Evolutionary conservation across 2,329 filamentous ascomycete genomes (phyloP).

Genomic region (Lachnellula cervina): DNA sequence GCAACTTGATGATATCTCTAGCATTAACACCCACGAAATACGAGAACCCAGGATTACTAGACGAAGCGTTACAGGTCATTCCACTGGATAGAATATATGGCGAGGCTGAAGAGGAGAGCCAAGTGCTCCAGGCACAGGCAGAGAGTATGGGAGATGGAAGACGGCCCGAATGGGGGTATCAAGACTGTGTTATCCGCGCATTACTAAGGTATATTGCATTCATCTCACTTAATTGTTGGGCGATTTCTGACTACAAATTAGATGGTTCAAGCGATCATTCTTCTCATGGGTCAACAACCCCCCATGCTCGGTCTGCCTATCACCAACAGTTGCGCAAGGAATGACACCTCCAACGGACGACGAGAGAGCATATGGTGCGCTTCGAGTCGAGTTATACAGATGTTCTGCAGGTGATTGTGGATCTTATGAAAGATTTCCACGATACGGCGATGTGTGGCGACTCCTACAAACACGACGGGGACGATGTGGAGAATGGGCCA

Average conservation of each 20-base stretch:
- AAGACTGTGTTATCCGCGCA: slow-evolving; percentile 90
- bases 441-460: slow-evolving; percentile 93
- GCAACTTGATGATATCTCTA: slow-evolving; percentile 77
- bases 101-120: slow-evolving; percentile 89
- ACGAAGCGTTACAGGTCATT: slow-evolving; percentile 83
- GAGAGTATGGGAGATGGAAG: slow-evolving; percentile 77
- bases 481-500: slow-evolving; percentile 92
- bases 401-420: slow-evolving; percentile 75
- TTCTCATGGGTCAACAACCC: slow-evolving; percentile 98
- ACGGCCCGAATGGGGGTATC: slow-evolving; percentile 90
- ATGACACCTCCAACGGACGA: slow-evolving; percentile 82
- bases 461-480: slow-evolving; percentile 81
- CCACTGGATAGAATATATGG: slow-evolving; percentile 87
- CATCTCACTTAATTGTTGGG: slow-evolving; percentile 9
- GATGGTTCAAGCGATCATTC: slow-evolving; percentile 94
- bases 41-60: slow-evolving; percentile 90
- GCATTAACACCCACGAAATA: slow-evolving; percentile 89
- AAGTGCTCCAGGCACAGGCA: slow-evolving; percentile 81
- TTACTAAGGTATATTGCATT: slow-evolving; percentile 64
- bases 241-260: slow-evolving; percentile 32
- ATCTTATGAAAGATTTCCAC: slow-evolving; percentile 81
- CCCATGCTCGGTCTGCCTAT: slow-evolving; percentile 73
- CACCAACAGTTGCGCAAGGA: slow-evolving; percentile 76
- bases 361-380: slow-evolving; percentile 81
- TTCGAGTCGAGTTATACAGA: slow-evolving; percentile 82